phyloP scores from a whole-genome alignment of 2,329 filamentous ascomycete species.

The Phyllosticta capitalensis region DNA sequence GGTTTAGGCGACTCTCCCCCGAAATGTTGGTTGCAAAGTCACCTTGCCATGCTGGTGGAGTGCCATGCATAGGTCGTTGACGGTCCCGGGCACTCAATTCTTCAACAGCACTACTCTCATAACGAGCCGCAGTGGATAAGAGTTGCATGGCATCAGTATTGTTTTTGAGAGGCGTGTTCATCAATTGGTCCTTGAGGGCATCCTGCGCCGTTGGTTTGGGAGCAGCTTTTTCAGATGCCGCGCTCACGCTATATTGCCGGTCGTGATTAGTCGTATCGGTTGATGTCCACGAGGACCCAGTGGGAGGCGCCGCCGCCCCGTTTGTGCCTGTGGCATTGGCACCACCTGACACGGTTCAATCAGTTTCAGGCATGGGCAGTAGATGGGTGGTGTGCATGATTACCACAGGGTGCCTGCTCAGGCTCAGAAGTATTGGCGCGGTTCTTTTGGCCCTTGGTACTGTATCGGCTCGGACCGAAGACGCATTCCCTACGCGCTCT shows the following conservation, averaged over 20 bases:
- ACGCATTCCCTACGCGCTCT: conserved; percentile 6
- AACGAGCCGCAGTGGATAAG: neutral
- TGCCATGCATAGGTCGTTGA: neutral
- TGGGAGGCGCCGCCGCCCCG: neutral
- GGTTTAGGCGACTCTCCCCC: neutral
- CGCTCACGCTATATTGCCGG: neutral
- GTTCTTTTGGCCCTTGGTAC: neutral
- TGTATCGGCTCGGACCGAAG: conserved; percentile 8
- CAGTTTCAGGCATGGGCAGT: neutral
- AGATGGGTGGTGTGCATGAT: neutral
- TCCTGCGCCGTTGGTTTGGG: neutral
- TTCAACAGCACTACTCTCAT: neutral
- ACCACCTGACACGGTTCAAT: neutral
- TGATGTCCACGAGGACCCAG: neutral
- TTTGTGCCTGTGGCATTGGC: neutral
- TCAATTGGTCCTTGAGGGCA: conserved; percentile 1
- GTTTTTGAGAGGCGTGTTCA: conserved; percentile 1
- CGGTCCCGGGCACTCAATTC: neutral
- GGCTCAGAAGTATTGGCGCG: neutral
- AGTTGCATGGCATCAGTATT: conserved; percentile 1
- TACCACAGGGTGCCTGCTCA: neutral
- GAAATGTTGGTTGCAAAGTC: neutral
- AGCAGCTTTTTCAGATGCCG: neutral
- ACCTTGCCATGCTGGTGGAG: neutral
- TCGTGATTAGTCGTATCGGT: neutral